phyloP scores from a whole-genome alignment of 345 rosid genomes.

The Geranium rotundifolium region DNA sequence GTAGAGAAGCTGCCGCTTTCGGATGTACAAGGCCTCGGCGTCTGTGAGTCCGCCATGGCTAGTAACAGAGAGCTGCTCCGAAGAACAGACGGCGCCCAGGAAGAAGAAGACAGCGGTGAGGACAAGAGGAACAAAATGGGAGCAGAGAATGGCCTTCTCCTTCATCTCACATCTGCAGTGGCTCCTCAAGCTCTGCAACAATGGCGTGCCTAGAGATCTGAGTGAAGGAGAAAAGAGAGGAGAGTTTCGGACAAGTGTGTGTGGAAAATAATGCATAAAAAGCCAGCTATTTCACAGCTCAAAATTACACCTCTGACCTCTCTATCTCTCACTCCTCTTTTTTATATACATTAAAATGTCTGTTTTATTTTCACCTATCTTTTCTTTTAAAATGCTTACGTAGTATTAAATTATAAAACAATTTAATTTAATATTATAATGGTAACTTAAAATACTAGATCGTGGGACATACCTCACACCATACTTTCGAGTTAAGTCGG shows the following conservation, averaged over 20 bases:
- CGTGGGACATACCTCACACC: too few relatives aligned
- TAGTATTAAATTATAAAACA: too few relatives aligned
- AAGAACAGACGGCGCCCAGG: constrained; percentile 13
- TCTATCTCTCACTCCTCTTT: constrained; percentile 2
- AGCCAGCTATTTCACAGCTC: constrained; percentile 95
- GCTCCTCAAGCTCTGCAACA: constrained; percentile 1
- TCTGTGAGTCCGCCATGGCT: constrained; percentile 46
- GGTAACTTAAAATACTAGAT: too few relatives aligned
- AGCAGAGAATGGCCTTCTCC: constrained; percentile 24
- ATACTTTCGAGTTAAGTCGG: too few relatives aligned
- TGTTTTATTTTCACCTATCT: too few relatives aligned
- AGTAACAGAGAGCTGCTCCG: constrained; percentile 13
- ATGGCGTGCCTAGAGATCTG: constrained; percentile 11
- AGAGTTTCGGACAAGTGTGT: too few relatives aligned
- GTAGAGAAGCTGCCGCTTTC: constrained; percentile 80
- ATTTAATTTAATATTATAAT: too few relatives aligned
- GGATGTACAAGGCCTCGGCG: constrained; percentile 49
- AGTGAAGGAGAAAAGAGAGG: constrained; percentile 2
- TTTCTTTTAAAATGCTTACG: too few relatives aligned
- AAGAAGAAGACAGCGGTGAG: constrained; percentile 8
- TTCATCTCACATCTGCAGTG: constrained; percentile 52
- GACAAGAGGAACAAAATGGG: constrained; percentile 1
- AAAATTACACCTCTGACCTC: constrained; percentile 42
- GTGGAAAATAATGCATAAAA: constrained; percentile 17
- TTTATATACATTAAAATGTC: too few relatives aligned